phyloP scores from a whole-genome alignment of 306 rosid species.

The Castanopsis chinensis region DNA sequence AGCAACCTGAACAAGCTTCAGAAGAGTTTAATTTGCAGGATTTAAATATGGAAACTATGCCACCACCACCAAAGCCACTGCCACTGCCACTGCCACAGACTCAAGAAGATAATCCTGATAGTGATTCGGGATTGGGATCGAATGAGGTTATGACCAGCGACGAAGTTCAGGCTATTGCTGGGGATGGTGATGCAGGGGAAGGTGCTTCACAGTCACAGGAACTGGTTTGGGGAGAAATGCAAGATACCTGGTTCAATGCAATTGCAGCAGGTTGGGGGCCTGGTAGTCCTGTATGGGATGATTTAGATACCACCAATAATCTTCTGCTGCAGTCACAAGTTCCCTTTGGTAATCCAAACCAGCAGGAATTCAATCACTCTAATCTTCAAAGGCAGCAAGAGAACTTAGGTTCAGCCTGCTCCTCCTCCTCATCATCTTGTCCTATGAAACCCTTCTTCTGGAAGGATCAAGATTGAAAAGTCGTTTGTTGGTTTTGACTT shows the following conservation, averaged over 20 bases:
- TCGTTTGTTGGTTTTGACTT: not conserved
- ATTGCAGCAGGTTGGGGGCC: slow-evolving; percentile 96
- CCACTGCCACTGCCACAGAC: slow-evolving; percentile 13
- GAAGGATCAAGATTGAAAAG: slow-evolving; percentile 52
- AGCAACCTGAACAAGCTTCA: slow-evolving; percentile 25
- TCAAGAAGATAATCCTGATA: slow-evolving; percentile 37
- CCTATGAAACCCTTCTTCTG: slow-evolving; percentile 54
- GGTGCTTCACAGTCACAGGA: slow-evolving; percentile 55
- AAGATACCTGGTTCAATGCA: slow-evolving; percentile 75
- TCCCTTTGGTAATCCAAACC: slow-evolving; percentile 40
- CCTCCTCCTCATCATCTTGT: slow-evolving; percentile 42
- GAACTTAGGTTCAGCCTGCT: slow-evolving; percentile 32
- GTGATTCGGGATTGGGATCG: slow-evolving; percentile 54
- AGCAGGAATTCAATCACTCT: slow-evolving; percentile 28
- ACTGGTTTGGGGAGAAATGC: slow-evolving; percentile 85
- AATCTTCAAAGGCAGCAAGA: slow-evolving; percentile 40
- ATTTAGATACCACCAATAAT: slow-evolving; percentile 63
- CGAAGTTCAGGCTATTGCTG: slow-evolving; percentile 23
- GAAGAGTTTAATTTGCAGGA: not conserved
- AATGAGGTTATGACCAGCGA: slow-evolving; percentile 40
- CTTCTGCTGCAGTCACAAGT: slow-evolving; percentile 50
- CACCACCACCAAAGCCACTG: slow-evolving; percentile 7
- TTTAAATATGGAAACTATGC: slow-evolving; percentile 21
- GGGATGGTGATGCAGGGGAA: slow-evolving; percentile 29
- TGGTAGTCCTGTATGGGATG: slow-evolving; percentile 95